Evolutionary conservation across 192 early-diverging fungal species (phyloP), one percentile per base, ranked within the genome.

Genomic region (Paraglomus occultum): DNA sequence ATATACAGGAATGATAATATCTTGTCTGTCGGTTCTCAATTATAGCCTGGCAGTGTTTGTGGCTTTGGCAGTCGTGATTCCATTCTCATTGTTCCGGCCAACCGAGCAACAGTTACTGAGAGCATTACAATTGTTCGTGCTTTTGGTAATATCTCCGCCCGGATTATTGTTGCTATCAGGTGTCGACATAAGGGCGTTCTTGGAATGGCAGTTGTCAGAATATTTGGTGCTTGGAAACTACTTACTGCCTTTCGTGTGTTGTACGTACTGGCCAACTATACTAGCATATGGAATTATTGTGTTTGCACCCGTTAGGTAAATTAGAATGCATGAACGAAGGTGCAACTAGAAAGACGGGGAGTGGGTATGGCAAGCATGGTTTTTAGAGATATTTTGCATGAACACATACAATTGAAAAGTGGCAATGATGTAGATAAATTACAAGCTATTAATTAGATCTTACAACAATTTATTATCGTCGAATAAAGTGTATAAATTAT

Each of bases 251-350:
- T 83, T 85, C 67, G 61, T 88, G 23, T 88, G 87, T 72, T 82
- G 83, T n/a, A 75, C 87, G 0, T 90, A 90, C 74, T 92, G 90
- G 89, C 90, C 90, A 6, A 68, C 77, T 57, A 82, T 84, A 69
- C 51, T 86, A 45, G 79, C 81, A 40, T 71, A 74, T 38, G 44
- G 50, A 2, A 70, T 77, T 4, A 80, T 80, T 74, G 71, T 80
- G 6, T 73, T 76, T 22, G 65, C 74, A 39, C 73, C 75, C 1
- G 55, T 68, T 10, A 65, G 44, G 4, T 73, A 70, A 50, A 10
- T 42, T 14, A 63, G 20, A 47, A 61, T 44, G 12, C 8, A 31
- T 31, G 31, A 31, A 3, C 31, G 31, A 31, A 31, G 31, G 31
- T 2, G 31, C 31, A 3, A 31, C 1, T 31, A 31, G 31, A 3